A percentile compares a stretch with the other conserved stretches of the same genome.
Conservation (phyloP, 164 flowering plant species). For the Stephania cephalantha region DNA sequence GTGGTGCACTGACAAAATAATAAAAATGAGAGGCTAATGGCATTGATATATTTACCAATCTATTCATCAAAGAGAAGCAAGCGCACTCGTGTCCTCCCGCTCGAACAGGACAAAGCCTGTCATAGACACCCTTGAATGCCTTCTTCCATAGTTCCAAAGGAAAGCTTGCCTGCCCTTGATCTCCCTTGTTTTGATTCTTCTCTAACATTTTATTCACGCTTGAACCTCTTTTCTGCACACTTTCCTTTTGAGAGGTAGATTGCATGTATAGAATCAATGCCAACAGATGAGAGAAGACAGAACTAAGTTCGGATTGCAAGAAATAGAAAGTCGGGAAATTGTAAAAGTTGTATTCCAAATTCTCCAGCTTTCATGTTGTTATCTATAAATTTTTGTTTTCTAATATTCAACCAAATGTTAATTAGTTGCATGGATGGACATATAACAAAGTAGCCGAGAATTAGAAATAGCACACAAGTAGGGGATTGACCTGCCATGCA, state of each 20-base stretch:
- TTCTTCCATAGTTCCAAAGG: slow-evolving; percentile 80
- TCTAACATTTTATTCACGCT: slow-evolving; percentile 28
- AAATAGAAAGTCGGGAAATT: too few species aligned
- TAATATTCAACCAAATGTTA: background rate
- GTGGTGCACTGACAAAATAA: background rate
- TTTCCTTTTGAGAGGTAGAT: slow-evolving; percentile 34
- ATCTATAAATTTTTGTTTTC: background rate
- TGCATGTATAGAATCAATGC: slow-evolving; percentile 84
- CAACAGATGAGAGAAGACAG: slow-evolving; percentile 32
- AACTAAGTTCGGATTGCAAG: slow-evolving; percentile 11
- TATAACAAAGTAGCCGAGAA: background rate
- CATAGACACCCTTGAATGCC: slow-evolving; percentile 78
- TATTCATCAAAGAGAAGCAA: slow-evolving; percentile 63
- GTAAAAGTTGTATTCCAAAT: too few species aligned
- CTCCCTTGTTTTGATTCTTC: slow-evolving; percentile 35
- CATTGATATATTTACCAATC: slow-evolving; percentile 40
- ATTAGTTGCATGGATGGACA: background rate
- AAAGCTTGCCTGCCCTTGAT: slow-evolving; percentile 55
- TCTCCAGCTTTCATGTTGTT: too few species aligned
- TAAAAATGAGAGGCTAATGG: background rate
- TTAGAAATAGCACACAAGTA: slow-evolving; percentile 3
- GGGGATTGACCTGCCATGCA: slow-evolving; percentile 75
- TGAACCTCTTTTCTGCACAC: slow-evolving; percentile 15
- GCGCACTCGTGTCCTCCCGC: slow-evolving; percentile 90
- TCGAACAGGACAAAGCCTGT: slow-evolving; percentile 84